phyloP scores from a whole-genome alignment of 805 yeast genomes.

The Clavispora asparagi region DNA sequence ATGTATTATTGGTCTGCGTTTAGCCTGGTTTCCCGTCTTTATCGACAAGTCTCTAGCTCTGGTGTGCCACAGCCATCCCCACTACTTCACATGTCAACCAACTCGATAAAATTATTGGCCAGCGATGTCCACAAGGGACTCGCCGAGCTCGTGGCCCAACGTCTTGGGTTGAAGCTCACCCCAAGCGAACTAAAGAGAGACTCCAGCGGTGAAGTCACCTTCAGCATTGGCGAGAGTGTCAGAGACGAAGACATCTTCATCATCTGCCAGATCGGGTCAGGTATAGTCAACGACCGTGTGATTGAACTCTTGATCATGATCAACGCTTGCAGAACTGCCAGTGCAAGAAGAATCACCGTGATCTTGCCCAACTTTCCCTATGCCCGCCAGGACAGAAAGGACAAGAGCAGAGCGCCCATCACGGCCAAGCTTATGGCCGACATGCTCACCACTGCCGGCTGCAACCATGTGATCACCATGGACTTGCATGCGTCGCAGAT shows the following conservation, averaged over 20 bases:
- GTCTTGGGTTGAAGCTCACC: conserved; percentile 55
- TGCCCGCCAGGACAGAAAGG: conserved; percentile 87
- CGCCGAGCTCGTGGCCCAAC: conserved; percentile 62
- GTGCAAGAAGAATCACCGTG: conserved; percentile 78
- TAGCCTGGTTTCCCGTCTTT: not conserved
- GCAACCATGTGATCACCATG: conserved; percentile 83
- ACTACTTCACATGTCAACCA: conserved; percentile 53
- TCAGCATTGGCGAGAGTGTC: conserved; percentile 74
- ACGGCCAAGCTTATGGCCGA: conserved; percentile 84
- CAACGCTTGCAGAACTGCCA: conserved; percentile 77
- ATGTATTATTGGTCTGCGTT: not conserved
- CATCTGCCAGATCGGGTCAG: conserved; percentile 75
- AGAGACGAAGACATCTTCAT: conserved; percentile 82
- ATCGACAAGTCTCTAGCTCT: not conserved
- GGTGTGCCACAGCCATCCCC: not conserved
- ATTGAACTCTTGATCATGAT: conserved; percentile 73
- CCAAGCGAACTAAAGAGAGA: conserved; percentile 63
- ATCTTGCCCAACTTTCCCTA: conserved; percentile 81
- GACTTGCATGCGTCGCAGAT: conserved; percentile 86
- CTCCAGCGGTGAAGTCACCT: conserved; percentile 68
- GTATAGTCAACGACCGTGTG: conserved; percentile 67
- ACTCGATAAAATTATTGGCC: conserved; percentile 63
- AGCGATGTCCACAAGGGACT: conserved; percentile 64
- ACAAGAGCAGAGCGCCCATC: conserved; percentile 79
- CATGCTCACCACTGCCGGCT: conserved; percentile 77